A percentile compares a stretch with the other conserved stretches of the same genome.
phyloP scores from a whole-genome alignment of 768 basidiomycete genomes.

The Pleurotus sapidus region DNA sequence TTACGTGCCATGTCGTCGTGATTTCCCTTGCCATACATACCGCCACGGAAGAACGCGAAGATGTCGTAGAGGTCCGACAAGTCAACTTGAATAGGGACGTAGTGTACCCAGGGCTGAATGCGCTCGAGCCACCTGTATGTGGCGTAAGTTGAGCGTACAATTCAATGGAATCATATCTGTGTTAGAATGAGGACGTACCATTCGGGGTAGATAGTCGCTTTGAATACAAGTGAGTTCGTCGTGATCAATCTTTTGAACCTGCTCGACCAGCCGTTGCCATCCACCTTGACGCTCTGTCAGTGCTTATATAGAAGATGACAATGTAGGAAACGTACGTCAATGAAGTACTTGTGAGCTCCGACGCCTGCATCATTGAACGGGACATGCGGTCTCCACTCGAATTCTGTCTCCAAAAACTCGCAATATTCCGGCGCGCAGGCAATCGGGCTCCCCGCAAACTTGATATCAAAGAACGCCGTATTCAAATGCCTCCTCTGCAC shows the following conservation, averaged over 20 bases:
- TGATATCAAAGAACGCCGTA: conserved; percentile 53
- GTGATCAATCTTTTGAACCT: conserved; percentile 60
- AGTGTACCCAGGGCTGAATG: conserved; percentile 66
- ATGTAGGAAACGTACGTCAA: conserved; percentile 38
- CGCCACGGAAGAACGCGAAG: conserved; percentile 64
- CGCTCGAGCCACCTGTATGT: conserved; percentile 46
- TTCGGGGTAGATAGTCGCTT: conserved; percentile 66
- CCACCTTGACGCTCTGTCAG: conserved; percentile 30
- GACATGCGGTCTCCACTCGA: conserved; percentile 44
- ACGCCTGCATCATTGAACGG: conserved; percentile 31
- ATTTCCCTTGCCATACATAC: conserved; percentile 41
- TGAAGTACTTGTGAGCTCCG: conserved; percentile 53
- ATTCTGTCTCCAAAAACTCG: conserved; percentile 35
- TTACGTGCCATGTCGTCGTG: conserved; percentile 55
- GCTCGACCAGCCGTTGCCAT: conserved; percentile 62
- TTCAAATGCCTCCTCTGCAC: conserved; percentile 35
- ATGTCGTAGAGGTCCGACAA: conserved; percentile 63
- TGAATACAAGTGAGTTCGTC: conserved; percentile 59
- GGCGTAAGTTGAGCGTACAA: not conserved
- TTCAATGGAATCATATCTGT: too few species aligned
- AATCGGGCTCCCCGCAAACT: conserved; percentile 41
- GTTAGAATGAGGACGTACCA: conserved; percentile 37
- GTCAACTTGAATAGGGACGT: conserved; percentile 60
- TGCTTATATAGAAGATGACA: not conserved
- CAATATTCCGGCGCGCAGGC: conserved; percentile 43